Evolutionary conservation across 2,329 filamentous ascomycete species (phyloP).

Genomic region (Hysterium pulicare): DNA sequence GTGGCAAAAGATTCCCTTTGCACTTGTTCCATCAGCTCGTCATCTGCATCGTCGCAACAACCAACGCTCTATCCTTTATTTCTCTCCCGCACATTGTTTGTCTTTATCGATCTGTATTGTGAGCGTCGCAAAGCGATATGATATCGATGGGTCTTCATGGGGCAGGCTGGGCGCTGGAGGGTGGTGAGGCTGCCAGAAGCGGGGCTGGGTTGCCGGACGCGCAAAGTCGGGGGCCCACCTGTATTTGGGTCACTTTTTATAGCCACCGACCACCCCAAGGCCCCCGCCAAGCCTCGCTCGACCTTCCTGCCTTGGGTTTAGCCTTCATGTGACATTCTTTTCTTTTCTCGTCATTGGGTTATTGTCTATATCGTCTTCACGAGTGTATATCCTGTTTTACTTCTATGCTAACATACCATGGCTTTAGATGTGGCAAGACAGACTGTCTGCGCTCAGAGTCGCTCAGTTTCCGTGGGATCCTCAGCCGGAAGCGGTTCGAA

Average conservation of each 20-base stretch:
- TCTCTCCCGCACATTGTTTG: conserved; percentile 6
- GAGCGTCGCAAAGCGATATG: no score
- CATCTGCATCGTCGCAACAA: conserved; percentile 8
- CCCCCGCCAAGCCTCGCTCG: conserved; percentile 33
- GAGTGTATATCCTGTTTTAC: no score
- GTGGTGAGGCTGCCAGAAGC: conserved; percentile 37
- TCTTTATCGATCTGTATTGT: conserved; percentile 3
- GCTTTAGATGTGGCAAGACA: conserved; percentile 84
- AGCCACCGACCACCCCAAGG: conserved; percentile 39
- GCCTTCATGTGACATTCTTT: conserved; percentile 30
- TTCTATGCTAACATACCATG: not conserved
- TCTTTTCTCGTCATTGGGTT: conserved; percentile 2
- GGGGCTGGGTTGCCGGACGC: conserved; percentile 38
- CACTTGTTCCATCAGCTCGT: not conserved
- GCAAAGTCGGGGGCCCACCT: conserved; percentile 36
- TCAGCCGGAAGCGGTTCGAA: conserved; percentile 48
- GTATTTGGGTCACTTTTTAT: conserved; percentile 49
- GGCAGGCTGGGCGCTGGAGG: conserved; percentile 20
- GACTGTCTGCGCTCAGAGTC: conserved; percentile 78
- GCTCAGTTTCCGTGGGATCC: conserved; percentile 96
- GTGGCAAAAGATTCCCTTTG: conserved; percentile 36
- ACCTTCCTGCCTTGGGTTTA: conserved; percentile 34
- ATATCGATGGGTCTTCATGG: conserved; percentile 8
- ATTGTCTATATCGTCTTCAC: conserved; percentile 4
- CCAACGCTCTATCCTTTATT: conserved; percentile 2